Evolutionary conservation across 2,329 filamentous ascomycete species (phyloP).

Genomic region (Phaeosphaeria sp.): DNA sequence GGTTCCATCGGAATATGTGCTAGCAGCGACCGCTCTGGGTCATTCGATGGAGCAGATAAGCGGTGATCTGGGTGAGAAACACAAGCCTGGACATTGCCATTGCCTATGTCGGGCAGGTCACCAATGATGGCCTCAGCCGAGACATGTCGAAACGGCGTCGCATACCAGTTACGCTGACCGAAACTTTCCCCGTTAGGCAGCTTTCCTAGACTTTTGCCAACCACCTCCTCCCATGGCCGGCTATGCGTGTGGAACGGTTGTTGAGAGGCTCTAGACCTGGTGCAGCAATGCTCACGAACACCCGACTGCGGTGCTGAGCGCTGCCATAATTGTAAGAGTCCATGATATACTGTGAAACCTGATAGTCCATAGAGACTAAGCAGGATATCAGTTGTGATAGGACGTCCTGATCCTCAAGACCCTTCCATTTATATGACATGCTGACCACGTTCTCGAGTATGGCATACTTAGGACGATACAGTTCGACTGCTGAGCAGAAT

Average conservation of each 20-base stretch:
- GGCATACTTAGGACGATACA: conserved; percentile 77
- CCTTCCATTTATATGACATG: conserved; percentile 63
- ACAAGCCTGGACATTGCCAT: conserved; percentile 68
- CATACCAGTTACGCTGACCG: conserved; percentile 57
- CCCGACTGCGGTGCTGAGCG: conserved; percentile 68
- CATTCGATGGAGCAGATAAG: conserved; percentile 25
- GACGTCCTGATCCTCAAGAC: conserved; percentile 64
- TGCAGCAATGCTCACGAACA: conserved; percentile 76
- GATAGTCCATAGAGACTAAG: conserved; percentile 79
- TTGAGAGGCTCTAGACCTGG: conserved; percentile 66
- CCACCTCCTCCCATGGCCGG: conserved; percentile 54
- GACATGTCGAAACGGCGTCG: conserved; percentile 67
- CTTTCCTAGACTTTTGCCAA: conserved; percentile 58
- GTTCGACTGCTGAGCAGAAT: conserved; percentile 75
- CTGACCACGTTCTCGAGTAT: conserved; percentile 77
- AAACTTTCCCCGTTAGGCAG: conserved; percentile 56
- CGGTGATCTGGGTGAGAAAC: conserved; percentile 74
- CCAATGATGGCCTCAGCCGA: conserved; percentile 61
- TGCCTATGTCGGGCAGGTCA: conserved; percentile 69
- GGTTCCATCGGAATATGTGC: conserved; percentile 65
- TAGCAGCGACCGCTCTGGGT: conserved; percentile 56
- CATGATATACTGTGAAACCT: conserved; percentile 70
- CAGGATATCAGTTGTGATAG: conserved; percentile 76
- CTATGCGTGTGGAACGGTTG: conserved; percentile 69
- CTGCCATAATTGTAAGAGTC: conserved; percentile 75